Base-by-base conservation (phyloP, 352 stramenopile species). In the Phytophthora aleatoria region DNA sequence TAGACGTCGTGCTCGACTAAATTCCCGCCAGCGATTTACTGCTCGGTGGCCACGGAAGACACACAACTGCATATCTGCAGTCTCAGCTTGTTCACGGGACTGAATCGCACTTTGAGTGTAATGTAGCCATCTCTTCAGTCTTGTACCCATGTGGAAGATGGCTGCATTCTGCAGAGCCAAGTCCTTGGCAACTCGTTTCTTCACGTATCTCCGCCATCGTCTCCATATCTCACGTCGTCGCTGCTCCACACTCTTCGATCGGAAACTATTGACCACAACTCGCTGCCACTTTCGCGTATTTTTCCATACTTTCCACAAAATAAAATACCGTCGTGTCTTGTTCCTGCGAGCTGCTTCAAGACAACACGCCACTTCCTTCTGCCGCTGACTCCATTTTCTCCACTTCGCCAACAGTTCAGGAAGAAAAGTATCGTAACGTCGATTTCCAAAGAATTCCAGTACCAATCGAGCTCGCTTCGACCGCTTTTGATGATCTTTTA, bases 401-500 rank as follows among this genome's bases (percentile, higher is more conserved):
- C 70, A 78, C 1, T 28, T 26, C 26, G 43, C 13, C 1, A 83
- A 26, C 3, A 83, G 54, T 3, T 63, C 31, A 5, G 69, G 65
- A 7, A 83, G 48, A 5, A 61, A 30, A 12, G 9, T 57, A 39
- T 83, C 68, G 3, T 73, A 73, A 0, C 28, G 50, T 5, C 68
- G 64, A 54, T 83, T 83, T 1, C 27, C 15, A 16, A 80, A 81
- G 35, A 83, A 79, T 33, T 74, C 69, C 3, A 85, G 41, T n/a
- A 76, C 69, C 0, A 85, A 51, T 11, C 63, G 69, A 10, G 47
- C 55, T 20, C 74, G 59, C 33, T 85, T 83, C 5, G 43, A 20
- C 3, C 61, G 38, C 26, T 61, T 27, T 3, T 67, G 61, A 33
- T 71, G 13, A 0, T 2, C 1, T 52, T 15, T 5, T 0, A 85